Base-by-base conservation (phyloP, 805 yeast species). In the Nakazawaea sp. region DNA sequence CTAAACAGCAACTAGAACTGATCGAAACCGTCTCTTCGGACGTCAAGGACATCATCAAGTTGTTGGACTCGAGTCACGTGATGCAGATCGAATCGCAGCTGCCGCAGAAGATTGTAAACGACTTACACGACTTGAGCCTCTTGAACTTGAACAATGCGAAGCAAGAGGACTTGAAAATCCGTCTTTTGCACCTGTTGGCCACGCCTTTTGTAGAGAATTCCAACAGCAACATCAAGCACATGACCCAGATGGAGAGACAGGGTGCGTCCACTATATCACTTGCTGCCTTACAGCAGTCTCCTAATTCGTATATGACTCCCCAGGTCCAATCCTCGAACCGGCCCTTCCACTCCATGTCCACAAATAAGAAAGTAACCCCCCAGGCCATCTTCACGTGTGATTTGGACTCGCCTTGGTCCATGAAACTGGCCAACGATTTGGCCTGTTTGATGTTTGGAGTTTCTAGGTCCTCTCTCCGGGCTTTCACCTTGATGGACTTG, bases 391-490 rank as follows among this genome's bases (percentile, higher is more conserved):
- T 89, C 54, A 86, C 96, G 0, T 84, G 94, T 33, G 77, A 76
- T 2, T 62, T 72, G 18, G 75, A 71, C 11, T 69, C 72, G 33
- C 97, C 97, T 1, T 89, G 92, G 89, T 61, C 66, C 19, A 70
- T 89, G 34, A 75, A 75, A 49, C 89, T 94, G 5, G 87, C 94
- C 12, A 89, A 90, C 53, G 97, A 89, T 58, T 64, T 88, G 45
- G 95, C 96, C 0, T 84, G 95, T 51, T 65, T 87, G 42, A 77
- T 85, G 63, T 84, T 89, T 59, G 96, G 96, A 13, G 75, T 84
- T 3, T 76, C 86, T 32, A 75, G 78, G 50, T 67, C 64, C 26
- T 78, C 78, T 20, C 63, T 87, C 25, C 69, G 71, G 26, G 67
- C 79, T 13, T 56, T 81, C 35, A 75, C 86, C 0, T 64, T 89